Conservation (phyloP, 1,284 basidiomycete genomes). For the Cystobasidium pallidum region DNA sequence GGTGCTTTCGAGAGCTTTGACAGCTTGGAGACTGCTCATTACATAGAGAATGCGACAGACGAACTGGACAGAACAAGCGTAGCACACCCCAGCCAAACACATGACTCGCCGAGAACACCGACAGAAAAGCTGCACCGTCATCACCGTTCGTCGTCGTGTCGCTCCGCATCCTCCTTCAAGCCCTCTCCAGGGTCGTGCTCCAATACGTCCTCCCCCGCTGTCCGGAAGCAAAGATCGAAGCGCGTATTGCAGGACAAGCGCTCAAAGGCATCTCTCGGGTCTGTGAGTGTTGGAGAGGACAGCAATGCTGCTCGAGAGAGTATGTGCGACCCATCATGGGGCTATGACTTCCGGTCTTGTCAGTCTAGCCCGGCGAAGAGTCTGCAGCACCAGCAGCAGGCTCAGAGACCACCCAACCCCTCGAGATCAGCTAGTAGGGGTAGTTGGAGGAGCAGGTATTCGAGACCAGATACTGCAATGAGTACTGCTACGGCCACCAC, state of each 20-base stretch:
- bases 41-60: not conserved
- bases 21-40: not conserved
- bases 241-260: not conserved
- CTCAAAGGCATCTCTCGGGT: slow-evolving; percentile 1
- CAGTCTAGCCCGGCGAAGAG: not conserved
- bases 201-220: not conserved
- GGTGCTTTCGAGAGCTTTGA: slow-evolving; percentile 3
- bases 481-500: not conserved
- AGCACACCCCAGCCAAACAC: not conserved
- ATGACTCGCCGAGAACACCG: not conserved
- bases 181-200: not conserved
- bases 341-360: slow-evolving; percentile 3
- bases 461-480: slow-evolving; percentile 24
- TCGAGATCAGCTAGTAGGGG: slow-evolving; percentile 10
- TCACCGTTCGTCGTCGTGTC: not conserved
- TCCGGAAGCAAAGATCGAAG: slow-evolving; percentile 2
- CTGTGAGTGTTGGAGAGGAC: not conserved
- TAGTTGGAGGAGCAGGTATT: slow-evolving; percentile 23
- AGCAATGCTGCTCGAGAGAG: not conserved
- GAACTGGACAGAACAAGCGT: not conserved
- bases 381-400: slow-evolving; percentile 8
- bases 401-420: not conserved
- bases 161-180: slow-evolving; percentile 1
- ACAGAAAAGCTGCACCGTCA: not conserved
- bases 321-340: not conserved